Evolutionary conservation across 1,284 basidiomycete genomes (phyloP), one percentile per base, ranked within the genome.

Genomic region (Ganoderma lingzhi): DNA sequence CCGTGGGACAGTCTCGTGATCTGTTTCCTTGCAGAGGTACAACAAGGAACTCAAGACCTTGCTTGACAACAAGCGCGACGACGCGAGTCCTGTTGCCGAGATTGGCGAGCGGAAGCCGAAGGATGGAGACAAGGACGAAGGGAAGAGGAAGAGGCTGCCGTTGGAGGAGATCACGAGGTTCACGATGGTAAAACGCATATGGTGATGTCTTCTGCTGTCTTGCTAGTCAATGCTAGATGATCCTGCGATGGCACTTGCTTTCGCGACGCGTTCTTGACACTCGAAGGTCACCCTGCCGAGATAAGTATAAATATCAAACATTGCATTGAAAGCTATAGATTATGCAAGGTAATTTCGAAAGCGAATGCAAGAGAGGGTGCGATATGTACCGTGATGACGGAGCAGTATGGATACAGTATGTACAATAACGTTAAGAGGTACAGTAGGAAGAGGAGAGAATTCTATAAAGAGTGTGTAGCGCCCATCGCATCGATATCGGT

Each of bases 141-240:
- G 85, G 44, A 88, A 89, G 80, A 90, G 85, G 76, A 90, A 88
- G 72, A 80, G 84, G 69, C 86, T 93, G 70, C 87, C 88, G 67
- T 80, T 97, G 69, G 95, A 97, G 78, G 95, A 97, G 75, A 86
- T 97, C 68, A 96, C 94, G 48, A 82, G 96, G 68, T 97, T 93
- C 84, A 96, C 95, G 30, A 97, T 97, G 96, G 93, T 96, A 48
- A 97, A 97, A 78, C 87, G 94, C 58, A 96, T 97, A 65, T 96
- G 94, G 94, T 96, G 73, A 78, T 14, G 42, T 19, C 53, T 10
- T 39, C 28, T 28, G 44, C 19, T n/a, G 62, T 19, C 44, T 45
- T 39, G 44, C 39, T 39, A 39, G 23, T 23, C 39, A 53, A n/a
- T 39, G 44, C 39, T 39, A 39, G 23, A 32, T 45, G 60, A n/a